These are phyloP conservation scores for Zygoascus ofunaensis DNA, from an alignment of 805 yeast genomes.

Conservation along the genomic window DNA sequence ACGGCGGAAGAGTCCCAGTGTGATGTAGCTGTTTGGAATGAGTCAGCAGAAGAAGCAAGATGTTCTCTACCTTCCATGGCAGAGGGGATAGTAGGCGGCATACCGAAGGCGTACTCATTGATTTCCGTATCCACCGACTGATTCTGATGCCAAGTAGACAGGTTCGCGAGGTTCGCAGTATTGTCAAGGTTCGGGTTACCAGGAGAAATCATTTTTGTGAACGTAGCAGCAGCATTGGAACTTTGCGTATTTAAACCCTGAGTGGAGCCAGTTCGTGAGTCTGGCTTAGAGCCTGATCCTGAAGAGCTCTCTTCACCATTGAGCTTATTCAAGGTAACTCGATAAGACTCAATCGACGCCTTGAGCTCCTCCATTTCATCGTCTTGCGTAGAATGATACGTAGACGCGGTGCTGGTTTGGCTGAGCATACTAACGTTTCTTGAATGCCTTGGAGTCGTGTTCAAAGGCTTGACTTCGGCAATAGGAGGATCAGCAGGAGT, in stretches of 20 bases:
- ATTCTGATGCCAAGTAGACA: neutral
- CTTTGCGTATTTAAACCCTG: neutral
- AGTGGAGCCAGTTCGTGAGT: no score
- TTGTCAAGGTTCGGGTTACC: no score
- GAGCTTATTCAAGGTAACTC: constrained; percentile 6
- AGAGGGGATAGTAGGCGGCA: constrained; percentile 4
- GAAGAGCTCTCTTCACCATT: neutral
- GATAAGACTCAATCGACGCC: constrained; percentile 9
- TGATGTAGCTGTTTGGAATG: constrained; percentile 13
- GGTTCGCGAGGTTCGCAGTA: neutral
- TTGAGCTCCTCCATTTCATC: constrained; percentile 9
- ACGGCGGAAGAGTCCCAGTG: neutral
- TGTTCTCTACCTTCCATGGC: neutral
- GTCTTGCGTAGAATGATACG: neutral
- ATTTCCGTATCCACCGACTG: constrained; percentile 6
- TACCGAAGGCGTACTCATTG: constrained; percentile 2
- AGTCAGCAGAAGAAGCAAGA: constrained; percentile 15
- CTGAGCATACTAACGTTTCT: neutral
- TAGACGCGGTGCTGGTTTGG: neutral
- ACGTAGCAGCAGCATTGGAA: neutral
- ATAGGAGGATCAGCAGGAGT: neutral
- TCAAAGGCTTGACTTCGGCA: neutral
- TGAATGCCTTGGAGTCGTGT: neutral
- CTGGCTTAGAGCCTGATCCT: no score
- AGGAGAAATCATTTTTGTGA: neutral